Evolutionary conservation across 257 asterid genomes (phyloP).

Genomic region (Jasminum sambac): DNA sequence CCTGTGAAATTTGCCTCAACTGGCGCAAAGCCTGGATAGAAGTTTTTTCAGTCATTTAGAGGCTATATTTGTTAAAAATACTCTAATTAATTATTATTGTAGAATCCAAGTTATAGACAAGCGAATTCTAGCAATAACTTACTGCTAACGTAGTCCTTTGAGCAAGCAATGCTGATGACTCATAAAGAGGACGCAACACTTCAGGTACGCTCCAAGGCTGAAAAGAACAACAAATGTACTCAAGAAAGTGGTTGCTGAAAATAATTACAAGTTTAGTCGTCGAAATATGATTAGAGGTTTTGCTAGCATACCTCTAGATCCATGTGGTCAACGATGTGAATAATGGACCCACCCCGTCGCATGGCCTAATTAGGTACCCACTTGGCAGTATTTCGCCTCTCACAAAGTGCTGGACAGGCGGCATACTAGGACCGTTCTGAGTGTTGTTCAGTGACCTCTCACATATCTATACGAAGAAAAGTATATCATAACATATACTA

Average conservation of each 20-base stretch:
- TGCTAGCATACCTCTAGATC: conserved; percentile 68
- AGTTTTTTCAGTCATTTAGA: neutral
- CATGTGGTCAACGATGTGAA: conserved; percentile 90
- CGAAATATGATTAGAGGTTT: conserved; percentile 2
- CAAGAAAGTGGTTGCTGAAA: too few species aligned
- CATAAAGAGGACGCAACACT: conserved; percentile 86
- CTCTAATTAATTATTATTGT: neutral
- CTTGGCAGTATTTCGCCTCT: conserved; percentile 91
- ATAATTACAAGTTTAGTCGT: neutral
- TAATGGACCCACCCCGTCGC: conserved; percentile 96
- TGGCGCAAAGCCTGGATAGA: conserved; percentile 79
- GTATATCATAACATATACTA: neutral
- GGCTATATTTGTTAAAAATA: neutral
- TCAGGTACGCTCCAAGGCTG: conserved; percentile 99
- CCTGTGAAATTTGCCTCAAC: conserved; percentile 87
- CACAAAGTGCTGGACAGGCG: conserved; percentile 80
- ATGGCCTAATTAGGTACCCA: conserved; percentile 93
- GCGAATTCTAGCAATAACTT: conserved; percentile 15
- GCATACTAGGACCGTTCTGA: conserved; percentile 95
- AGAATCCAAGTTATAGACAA: neutral
- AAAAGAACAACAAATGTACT: neutral
- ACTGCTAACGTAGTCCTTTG: conserved; percentile 96
- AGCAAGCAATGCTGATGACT: conserved; percentile 79
- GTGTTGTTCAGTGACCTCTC: conserved; percentile 96
- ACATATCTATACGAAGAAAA: conserved; percentile 52